Evolutionary conservation across 768 basidiomycete species (phyloP).

Genomic region (Candolleomyces efflorescens): DNA sequence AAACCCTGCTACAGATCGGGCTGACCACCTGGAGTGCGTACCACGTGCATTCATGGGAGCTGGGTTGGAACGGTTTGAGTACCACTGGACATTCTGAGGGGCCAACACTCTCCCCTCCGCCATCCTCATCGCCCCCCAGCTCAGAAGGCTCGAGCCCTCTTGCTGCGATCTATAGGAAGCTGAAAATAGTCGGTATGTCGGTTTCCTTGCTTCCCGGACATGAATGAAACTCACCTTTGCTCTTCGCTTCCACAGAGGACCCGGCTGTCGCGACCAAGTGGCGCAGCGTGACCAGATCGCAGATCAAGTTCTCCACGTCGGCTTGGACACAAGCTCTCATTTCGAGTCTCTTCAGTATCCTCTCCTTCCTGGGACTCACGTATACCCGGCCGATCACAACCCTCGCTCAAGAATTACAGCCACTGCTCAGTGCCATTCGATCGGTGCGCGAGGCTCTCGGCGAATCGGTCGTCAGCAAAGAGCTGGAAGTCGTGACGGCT

Average conservation of each 20-base stretch:
- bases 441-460: neutral
- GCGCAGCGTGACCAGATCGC: neutral
- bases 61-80: neutral
- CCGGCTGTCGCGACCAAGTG: neutral
- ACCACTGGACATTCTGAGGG: neutral
- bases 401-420: neutral
- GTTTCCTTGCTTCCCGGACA: too few relatives aligned
- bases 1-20: neutral
- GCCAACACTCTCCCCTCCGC: neutral
- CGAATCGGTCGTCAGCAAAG: neutral
- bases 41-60: conserved; percentile 2
- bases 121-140: too few relatives aligned
- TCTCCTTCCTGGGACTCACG: neutral
- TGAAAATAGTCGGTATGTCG: conserved; percentile 5
- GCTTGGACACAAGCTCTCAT: neutral
- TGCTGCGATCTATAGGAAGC: neutral
- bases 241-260: neutral
- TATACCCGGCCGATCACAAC: neutral
- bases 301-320: conserved; percentile 2
- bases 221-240: too few relatives aligned
- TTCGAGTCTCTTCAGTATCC: neutral
- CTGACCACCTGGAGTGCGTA: conserved; percentile 5
- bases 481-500: neutral
- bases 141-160: neutral
- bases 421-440: neutral